A percentile compares a stretch with the other conserved stretches of the same genome.
phyloP scores from a whole-genome alignment of 2,329 filamentous ascomycete genomes.

The Colletotrichum sp. region DNA sequence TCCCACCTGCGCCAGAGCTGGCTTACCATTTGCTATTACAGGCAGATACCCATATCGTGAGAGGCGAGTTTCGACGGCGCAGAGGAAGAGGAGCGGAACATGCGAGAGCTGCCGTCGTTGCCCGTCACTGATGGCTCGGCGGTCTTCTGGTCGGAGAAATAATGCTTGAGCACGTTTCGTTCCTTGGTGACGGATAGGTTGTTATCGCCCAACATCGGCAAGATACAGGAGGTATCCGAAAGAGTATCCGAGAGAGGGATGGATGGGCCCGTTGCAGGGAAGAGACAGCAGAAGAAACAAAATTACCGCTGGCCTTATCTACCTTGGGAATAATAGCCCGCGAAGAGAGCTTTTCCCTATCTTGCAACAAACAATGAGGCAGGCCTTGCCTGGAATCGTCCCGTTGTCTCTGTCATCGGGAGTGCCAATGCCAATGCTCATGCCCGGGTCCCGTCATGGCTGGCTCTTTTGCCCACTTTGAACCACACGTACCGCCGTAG shows the following conservation, averaged over 20 bases:
- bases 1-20: conserved; percentile 28
- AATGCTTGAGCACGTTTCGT: neutral
- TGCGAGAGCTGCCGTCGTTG: neutral
- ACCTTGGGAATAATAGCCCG: neutral
- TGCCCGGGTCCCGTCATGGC: neutral
- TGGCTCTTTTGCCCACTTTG: conserved; percentile 18
- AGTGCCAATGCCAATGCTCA: neutral
- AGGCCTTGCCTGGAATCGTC: neutral
- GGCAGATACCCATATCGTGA: conserved; percentile 8
- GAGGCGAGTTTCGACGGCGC: neutral
- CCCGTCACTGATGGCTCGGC: neutral
- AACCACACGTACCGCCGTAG: conserved; percentile 10
- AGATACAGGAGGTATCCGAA: neutral
- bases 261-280: neutral
- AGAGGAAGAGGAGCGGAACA: neutral
- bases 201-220: neutral
- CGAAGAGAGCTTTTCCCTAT: neutral
- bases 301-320: neutral
- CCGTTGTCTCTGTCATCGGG: neutral
- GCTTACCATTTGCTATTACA: conserved; percentile 30
- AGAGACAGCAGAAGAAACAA: neutral
- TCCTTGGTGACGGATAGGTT: neutral
- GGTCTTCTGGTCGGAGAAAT: neutral
- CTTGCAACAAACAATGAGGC: neutral
- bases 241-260: neutral